Base-by-base conservation (phyloP, 768 basidiomycete genomes). In the Termitomyces sp. region DNA sequence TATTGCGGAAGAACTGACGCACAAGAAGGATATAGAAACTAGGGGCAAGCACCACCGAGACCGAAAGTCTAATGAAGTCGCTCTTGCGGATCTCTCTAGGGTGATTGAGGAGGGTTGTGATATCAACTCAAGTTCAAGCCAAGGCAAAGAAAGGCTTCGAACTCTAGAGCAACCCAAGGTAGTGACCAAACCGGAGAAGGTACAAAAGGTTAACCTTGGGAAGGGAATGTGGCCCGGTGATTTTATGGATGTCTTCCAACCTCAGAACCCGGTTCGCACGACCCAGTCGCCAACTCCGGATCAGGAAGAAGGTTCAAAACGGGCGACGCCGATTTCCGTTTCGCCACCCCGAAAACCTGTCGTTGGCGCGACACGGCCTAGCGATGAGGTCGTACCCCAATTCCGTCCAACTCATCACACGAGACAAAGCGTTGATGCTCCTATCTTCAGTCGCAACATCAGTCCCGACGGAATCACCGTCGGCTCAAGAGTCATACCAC, bases 141-240 rank as follows among this genome's bases (percentile, higher is more conserved):
- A 68, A 33, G 68, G 62, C 13, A 59, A 52, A 55, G 58, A 64
- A 65, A 64, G 60, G 61, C 59, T 67, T 60, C 56, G 54, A 58
- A 54, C 45, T 36, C 51, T 36, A 26, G 52, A 44, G 20, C 37
- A 62, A 60, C 61, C 53, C 67, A 66, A 58, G 57, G 60, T 59
- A 53, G 59, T 56, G 53, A 53, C 57, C 32, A 67, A 65, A 59
- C 56, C 62, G 46, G 75, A 73, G 55, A 75, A 72, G 62, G 65
- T 61, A 58, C 65, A 68, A 61, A 74, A 75, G 24, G 76, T 90
- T 61, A 79, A 84, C 55, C 81, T 91, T 34, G 83, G 85, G 34
- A 89, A 91, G 69, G 89, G 87, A 57, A 90, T 88, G 70, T 91
- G 88, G 88, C 88, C 91, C 0, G 88, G 91, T 71, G 89, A 91